Conservation (phyloP, 1,284 basidiomycete genomes). For the Moniliophthora roreri region DNA sequence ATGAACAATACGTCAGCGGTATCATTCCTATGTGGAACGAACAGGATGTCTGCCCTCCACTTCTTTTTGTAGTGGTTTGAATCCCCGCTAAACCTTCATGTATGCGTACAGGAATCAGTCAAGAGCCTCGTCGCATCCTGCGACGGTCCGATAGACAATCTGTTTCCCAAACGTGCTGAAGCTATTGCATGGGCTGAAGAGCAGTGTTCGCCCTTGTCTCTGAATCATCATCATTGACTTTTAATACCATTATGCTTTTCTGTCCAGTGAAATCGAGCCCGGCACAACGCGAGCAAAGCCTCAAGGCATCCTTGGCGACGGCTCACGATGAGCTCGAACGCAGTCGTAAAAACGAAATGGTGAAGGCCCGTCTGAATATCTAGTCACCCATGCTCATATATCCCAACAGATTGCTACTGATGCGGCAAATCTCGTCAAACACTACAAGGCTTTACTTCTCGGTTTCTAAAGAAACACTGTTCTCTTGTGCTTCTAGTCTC, state of each 20-base stretch:
- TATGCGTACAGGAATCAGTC: constrained; percentile 8
- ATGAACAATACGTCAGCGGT: constrained; percentile 18
- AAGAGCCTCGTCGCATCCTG: background rate
- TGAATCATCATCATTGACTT: background rate
- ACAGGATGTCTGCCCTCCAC: constrained; percentile 11
- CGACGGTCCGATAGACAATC: background rate
- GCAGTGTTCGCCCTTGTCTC: constrained; percentile 17
- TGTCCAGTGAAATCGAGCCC: constrained; percentile 19
- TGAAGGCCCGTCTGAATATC: constrained; percentile 1
- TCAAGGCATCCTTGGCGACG: constrained; percentile 17
- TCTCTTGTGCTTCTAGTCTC: background rate
- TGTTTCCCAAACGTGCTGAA: background rate
- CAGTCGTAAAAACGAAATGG: constrained; percentile 21
- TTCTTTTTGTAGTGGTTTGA: background rate
- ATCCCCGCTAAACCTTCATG: background rate
- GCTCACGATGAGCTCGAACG: constrained; percentile 22
- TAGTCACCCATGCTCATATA: background rate
- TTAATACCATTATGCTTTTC: constrained; percentile 1
- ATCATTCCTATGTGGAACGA: constrained; percentile 17
- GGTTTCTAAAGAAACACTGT: background rate
- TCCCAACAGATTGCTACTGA: constrained; percentile 16
- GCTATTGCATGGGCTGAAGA: constrained; percentile 16
- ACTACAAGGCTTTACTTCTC: constrained; percentile 19
- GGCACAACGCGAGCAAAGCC: constrained; percentile 15
- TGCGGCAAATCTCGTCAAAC: constrained; percentile 18